Percentiles rank a stretch among this genome's conserved stretches.
Conservation (phyloP, 1,139 yeast genomes). For the Saccharomyces uvarum region DNA sequence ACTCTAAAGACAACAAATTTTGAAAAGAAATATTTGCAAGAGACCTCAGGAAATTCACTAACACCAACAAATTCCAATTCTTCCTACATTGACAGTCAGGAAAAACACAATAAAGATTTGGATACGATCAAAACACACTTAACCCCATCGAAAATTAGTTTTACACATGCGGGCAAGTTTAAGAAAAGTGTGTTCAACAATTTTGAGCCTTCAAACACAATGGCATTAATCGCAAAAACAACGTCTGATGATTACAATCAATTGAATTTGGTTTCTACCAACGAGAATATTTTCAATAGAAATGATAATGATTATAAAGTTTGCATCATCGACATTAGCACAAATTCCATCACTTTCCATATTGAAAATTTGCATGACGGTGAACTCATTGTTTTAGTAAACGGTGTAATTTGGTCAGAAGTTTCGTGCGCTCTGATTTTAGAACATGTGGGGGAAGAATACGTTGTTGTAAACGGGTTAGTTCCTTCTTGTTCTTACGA, state of each 20-base stretch:
- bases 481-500: slow-evolving; percentile 65
- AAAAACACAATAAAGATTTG: slow-evolving; percentile 1
- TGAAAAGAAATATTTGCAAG: slow-evolving; percentile 23
- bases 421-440: slow-evolving; percentile 37
- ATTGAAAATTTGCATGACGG: slow-evolving; percentile 37
- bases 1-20: slow-evolving; percentile 50
- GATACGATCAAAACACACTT: not conserved
- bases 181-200: slow-evolving; percentile 24
- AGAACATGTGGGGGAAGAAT: slow-evolving; percentile 35
- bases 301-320: slow-evolving; percentile 33
- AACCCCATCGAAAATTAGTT: not conserved
- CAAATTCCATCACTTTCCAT: slow-evolving; percentile 44
- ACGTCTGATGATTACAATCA: slow-evolving; percentile 35
- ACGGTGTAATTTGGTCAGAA: slow-evolving; percentile 58
- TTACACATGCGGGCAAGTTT: slow-evolving; percentile 2
- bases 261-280: slow-evolving; percentile 28
- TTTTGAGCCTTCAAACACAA: slow-evolving; percentile 17
- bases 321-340: slow-evolving; percentile 47
- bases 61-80: slow-evolving; percentile 1
- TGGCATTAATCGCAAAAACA: slow-evolving; percentile 35
- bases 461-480: slow-evolving; percentile 52
- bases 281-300: slow-evolving; percentile 26
- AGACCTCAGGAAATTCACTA: slow-evolving; percentile 7
- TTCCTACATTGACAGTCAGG: not conserved
- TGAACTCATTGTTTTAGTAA: slow-evolving; percentile 44